Evolutionary conservation across 768 basidiomycete genomes (phyloP).

Genomic region (Scleroderma citrinum): DNA sequence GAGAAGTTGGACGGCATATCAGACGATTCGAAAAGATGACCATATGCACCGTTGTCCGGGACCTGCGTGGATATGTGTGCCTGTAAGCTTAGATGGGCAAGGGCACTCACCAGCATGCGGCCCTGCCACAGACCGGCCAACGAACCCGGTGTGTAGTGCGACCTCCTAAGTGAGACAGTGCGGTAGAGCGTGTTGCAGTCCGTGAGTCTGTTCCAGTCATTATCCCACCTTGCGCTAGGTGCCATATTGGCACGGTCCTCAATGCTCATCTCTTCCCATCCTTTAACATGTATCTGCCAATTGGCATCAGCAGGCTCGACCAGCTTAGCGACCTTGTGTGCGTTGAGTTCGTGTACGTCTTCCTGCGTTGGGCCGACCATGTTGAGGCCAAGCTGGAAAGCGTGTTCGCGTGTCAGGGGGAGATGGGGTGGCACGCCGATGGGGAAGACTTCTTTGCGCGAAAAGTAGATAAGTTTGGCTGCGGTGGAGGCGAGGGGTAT

Average conservation of each 20-base stretch:
- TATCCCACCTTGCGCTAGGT: conserved; percentile 46
- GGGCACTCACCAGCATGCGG: conserved; percentile 48
- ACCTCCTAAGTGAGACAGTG: conserved; percentile 22
- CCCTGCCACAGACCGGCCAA: conserved; percentile 61
- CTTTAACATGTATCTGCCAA: conserved; percentile 20
- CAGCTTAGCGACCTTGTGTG: conserved; percentile 32
- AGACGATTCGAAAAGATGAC: conserved; percentile 11
- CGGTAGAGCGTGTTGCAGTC: conserved; percentile 38
- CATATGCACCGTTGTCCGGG: conserved; percentile 16
- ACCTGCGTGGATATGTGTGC: conserved; percentile 6
- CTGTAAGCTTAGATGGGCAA: not conserved
- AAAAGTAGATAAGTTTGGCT: conserved; percentile 59
- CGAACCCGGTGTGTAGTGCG: conserved; percentile 43
- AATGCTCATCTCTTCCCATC: conserved; percentile 17
- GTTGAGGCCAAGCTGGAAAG: conserved; percentile 17
- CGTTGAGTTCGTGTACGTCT: conserved; percentile 56
- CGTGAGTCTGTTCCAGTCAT: conserved; percentile 51
- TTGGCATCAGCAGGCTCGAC: conserved; percentile 6
- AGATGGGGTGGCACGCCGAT: conserved; percentile 38
- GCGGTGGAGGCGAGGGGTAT: conserved; percentile 48
- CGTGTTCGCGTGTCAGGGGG: conserved; percentile 27
- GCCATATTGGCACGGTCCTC: conserved; percentile 22
- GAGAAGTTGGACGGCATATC: conserved; percentile 26
- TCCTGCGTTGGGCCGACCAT: conserved; percentile 44
- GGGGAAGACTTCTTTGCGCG: conserved; percentile 46